phyloP scores from a whole-genome alignment of 2,329 filamentous ascomycete genomes.

The Chalaropsis ovoidea region DNA sequence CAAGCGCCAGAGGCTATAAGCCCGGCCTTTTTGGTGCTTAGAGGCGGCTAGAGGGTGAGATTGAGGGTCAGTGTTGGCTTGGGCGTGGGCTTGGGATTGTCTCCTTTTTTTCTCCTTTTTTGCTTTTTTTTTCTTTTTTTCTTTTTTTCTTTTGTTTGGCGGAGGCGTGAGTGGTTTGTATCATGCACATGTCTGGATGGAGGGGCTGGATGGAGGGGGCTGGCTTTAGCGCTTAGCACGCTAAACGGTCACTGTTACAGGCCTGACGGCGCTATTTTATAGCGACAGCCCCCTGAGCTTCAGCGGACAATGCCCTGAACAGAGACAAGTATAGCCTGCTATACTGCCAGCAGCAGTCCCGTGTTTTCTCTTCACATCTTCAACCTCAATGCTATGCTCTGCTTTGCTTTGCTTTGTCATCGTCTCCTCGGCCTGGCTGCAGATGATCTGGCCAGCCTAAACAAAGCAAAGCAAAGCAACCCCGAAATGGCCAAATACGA shows the following conservation, averaged over 20 bases:
- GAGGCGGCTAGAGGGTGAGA: neutral
- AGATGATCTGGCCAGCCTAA: neutral
- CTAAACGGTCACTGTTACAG: too few relatives aligned
- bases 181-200: too few relatives aligned
- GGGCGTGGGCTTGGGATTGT: neutral
- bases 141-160: constrained; percentile 1
- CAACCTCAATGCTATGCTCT: neutral
- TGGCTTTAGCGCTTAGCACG: too few relatives aligned
- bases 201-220: too few relatives aligned
- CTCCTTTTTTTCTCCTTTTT: too few relatives aligned
- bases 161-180: neutral
- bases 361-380: neutral
- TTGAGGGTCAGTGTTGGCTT: neutral
- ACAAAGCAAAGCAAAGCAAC: neutral
- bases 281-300: too few relatives aligned
- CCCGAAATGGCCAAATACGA: constrained; percentile 4
- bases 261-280: too few relatives aligned
- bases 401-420: neutral
- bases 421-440: neutral
- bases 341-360: too few relatives aligned
- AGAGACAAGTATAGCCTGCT: too few relatives aligned
- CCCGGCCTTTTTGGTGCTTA: neutral
- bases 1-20: neutral
- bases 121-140: too few relatives aligned
- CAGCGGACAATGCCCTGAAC: too few relatives aligned